Base-by-base conservation (phyloP, 352 stramenopile genomes). In the Phytophthora vignae region DNA sequence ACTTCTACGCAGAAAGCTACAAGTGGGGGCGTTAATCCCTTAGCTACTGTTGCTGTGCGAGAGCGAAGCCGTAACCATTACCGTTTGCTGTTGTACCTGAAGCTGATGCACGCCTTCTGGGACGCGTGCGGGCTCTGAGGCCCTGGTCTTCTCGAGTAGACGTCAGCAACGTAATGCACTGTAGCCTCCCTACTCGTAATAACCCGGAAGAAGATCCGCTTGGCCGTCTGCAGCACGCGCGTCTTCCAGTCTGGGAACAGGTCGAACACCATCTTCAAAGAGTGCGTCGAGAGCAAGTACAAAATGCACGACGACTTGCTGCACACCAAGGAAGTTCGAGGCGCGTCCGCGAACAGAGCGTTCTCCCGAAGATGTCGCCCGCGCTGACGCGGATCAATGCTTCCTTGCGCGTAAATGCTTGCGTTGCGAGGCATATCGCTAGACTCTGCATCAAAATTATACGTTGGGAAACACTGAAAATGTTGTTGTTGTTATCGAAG, bases 341-440 rank as follows among this genome's bases (percentile, higher is more conserved):
- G 82, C 10, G 55, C 44, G 46, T 90, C 74, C 6, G 70, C 82
- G 38, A 88, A 84, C 21, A 90, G 56, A 3, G 78, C 82, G 9
- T 78, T 74, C 58, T 88, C 78, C 80, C 80, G 64, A 90, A 90
- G 67, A 85, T 87, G 58, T 72, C 78, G 4, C 80, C 82, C 0
- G 71, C 71, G 5, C 53, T 63, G 22, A 90, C 70, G 33, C 21
- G 21, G 21, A 22, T 22, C 21, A 22, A 22, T 22, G 2, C 69
- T 33, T 8, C 83, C 83, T 61, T 91, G 86, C 4, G 86, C 78
- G 55, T 78, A 83, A 64, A 94, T 85, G 31, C 82, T 94, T 38
- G 84, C 85, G 46, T 94, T 94, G 15, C 91, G 85, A 4, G 87
- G 88, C 86, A 97, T 92, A 55, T 95, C 84, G 50, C 90, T 90